phyloP scores from a whole-genome alignment of 495 filamentous ascomycete genomes.

The Penicillium macrosclerotiorum region DNA sequence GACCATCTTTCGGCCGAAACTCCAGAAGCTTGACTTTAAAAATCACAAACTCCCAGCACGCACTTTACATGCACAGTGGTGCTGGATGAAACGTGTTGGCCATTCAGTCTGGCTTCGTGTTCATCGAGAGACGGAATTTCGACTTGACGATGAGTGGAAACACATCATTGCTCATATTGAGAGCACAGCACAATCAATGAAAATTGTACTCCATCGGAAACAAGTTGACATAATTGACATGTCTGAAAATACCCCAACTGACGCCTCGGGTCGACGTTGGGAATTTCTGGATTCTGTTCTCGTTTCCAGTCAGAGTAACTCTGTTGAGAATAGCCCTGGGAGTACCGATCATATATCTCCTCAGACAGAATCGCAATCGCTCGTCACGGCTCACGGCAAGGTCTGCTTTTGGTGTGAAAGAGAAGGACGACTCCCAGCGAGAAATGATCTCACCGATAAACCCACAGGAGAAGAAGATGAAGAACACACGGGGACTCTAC shows the following conservation, averaged over 20 bases:
- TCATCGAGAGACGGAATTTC: conserved; percentile 17
- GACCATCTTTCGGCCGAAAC: conserved; percentile 12
- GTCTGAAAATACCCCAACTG: too few relatives aligned
- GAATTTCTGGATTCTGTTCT: too few relatives aligned
- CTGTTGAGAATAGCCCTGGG: too few relatives aligned
- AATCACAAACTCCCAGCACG: background rate
- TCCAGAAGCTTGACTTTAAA: conserved; percentile 20
- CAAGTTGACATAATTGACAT: background rate
- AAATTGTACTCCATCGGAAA: conserved; percentile 13
- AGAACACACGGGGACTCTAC: too few relatives aligned
- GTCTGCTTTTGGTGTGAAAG: conserved; percentile 24
- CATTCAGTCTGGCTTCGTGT: conserved; percentile 27
- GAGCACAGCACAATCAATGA: conserved; percentile 7
- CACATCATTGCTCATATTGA: conserved; percentile 19
- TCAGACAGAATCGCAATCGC: too few relatives aligned
- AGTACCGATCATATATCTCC: too few relatives aligned
- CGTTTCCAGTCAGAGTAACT: too few relatives aligned
- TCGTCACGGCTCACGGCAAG: conserved; percentile 14
- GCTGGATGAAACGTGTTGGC: conserved; percentile 6
- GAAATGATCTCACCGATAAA: too few relatives aligned
- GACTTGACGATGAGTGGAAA: conserved; percentile 15
- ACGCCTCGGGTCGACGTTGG: too few relatives aligned
- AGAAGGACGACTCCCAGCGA: too few relatives aligned
- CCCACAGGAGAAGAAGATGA: too few relatives aligned
- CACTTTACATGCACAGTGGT: conserved; percentile 24